Evolutionary conservation across 257 asterid genomes (phyloP), one percentile per base, ranked within the genome.

Genomic region (Solanum ossicruentum): DNA sequence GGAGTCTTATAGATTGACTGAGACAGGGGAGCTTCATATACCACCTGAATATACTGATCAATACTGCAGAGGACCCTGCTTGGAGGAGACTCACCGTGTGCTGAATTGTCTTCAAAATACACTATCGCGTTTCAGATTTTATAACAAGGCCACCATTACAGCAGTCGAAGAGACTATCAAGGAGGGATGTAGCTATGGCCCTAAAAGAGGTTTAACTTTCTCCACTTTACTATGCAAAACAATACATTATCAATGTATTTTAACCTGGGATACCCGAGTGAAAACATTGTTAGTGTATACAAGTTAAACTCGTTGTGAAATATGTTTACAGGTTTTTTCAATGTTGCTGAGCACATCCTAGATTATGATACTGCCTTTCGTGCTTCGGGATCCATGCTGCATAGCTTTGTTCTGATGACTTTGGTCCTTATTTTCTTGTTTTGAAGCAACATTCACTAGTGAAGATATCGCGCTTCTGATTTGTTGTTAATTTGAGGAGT

Each of bases 21-120:
- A 85, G 69, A 91, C 86, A 1, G 99, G 99, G 36, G 92, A 92
- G 69, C 92, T 95, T 73, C 80, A 92, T 77, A 93, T 95, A 61
- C 92, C 93, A 8, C 90, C 86, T 15, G 97, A 91, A 56, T 77
- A 86, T 84, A 51, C 93, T 0, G 95, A 94, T 52, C 89, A 92
- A 52, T 95, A 89, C 81, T 94, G 98, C 90, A 65, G 75, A 2
- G 95, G 99, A 75, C 95, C 99, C 7, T 95, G 98, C 86, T 9
- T 89, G 28, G 52, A 81, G 12, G 99, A 95, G 91, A 95, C 98
- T 61, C 84, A 81, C 87, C 95, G 84, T 21, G 95, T 87, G 2
- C 93, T 95, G 2, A 89, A 88, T 86, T 95, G 98, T 72, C 86
- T 95, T 10, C 89, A 79, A 12, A 88, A 86, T 63, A 17, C 92